Conservation (phyloP, 2,329 filamentous ascomycete species). For the Fusarium nygamai region DNA sequence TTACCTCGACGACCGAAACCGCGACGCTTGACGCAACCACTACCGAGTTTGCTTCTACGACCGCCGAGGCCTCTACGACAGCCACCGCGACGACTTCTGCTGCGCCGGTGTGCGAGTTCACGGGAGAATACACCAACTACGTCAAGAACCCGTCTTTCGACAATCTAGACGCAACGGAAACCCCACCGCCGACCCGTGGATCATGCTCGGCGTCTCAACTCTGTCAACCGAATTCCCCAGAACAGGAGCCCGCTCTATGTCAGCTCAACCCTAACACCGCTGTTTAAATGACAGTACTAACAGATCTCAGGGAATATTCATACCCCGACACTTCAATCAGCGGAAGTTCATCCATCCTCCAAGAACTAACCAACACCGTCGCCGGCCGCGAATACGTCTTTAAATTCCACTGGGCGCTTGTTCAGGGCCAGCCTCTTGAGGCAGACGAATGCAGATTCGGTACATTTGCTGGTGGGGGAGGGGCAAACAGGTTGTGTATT, state of each 20-base stretch:
- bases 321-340: background rate
- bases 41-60: background rate
- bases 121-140: background rate
- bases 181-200: background rate
- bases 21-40: background rate
- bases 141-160: background rate
- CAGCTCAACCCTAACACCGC: background rate
- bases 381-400: background rate
- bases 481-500: background rate
- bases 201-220: background rate
- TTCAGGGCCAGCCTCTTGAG: background rate
- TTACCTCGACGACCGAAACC: background rate
- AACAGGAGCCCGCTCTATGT: background rate
- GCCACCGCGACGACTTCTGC: background rate
- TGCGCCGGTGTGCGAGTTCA: background rate
- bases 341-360: background rate
- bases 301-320: rapidly evolving
- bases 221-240: background rate
- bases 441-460: background rate
- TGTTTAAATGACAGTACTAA: rapidly evolving
- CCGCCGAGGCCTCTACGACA: background rate
- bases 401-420: background rate
- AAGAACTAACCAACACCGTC: background rate
- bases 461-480: slow-evolving; percentile 29
- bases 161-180: background rate